A percentile compares a stretch with the other conserved stretches of the same genome.
These are phyloP conservation scores for Phaeodactylum tricornutum DNA, from an alignment of 108 stramenopile genomes.

Conservation along the genomic window DNA sequence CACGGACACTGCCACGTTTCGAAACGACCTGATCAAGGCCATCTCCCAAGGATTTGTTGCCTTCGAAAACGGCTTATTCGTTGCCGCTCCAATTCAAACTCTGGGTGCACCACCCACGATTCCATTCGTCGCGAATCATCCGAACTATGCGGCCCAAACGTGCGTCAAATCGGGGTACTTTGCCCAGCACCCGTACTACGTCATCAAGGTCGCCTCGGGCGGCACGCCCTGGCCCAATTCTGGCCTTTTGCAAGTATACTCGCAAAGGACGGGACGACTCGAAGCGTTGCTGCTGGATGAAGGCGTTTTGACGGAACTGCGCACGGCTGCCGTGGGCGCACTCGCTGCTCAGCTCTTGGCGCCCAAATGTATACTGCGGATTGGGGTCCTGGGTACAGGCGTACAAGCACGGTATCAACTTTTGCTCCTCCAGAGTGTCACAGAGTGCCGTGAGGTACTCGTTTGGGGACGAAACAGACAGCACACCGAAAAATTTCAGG, in stretches of 20 bases:
- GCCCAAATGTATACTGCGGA: conserved; percentile 14
- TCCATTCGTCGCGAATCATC: conserved; percentile 23
- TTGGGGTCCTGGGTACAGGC: conserved; percentile 62
- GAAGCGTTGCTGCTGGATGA: conserved; percentile 53
- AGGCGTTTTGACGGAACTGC: conserved; percentile 55
- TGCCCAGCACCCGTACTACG: conserved; percentile 35
- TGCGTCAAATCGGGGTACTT: conserved; percentile 70
- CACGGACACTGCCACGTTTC: conserved; percentile 20
- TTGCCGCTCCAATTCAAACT: conserved; percentile 54
- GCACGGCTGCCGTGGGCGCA: conserved; percentile 71
- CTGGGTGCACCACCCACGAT: conserved; percentile 59
- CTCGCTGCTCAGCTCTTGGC: conserved; percentile 39
- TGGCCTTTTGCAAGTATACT: conserved; percentile 57
- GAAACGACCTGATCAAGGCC: conserved; percentile 28
- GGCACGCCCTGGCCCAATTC: conserved; percentile 45
- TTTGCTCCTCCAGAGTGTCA: conserved; percentile 27
- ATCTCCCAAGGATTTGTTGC: conserved; percentile 46
- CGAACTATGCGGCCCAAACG: conserved; percentile 44
- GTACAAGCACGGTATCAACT: conserved; percentile 64
- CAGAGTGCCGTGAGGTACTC: conserved; percentile 32
- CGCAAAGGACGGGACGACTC: conserved; percentile 46
- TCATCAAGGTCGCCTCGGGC: conserved; percentile 63
- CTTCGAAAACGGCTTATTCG: conserved; percentile 36
- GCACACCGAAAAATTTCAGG: conserved; percentile 20
- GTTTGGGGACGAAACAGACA: conserved; percentile 41